A percentile compares a stretch with the other conserved stretches of the same genome.
These are phyloP conservation scores for Gnomoniopsis sp. DNA, from an alignment of 2,329 filamentous ascomycete genomes.

Conservation along the genomic window DNA sequence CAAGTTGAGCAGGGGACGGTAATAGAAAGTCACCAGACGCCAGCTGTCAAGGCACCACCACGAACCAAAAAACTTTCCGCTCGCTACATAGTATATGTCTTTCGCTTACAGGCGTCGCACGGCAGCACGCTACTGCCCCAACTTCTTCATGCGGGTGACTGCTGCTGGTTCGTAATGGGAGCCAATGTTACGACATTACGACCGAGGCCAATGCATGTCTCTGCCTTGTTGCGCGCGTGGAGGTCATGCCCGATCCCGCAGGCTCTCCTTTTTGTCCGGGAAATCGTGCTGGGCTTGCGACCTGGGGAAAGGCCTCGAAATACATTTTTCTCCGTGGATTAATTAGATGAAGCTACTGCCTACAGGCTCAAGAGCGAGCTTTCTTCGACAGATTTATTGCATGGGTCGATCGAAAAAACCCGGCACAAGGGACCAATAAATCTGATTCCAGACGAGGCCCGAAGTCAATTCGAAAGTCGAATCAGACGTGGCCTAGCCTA, in stretches of 20 bases:
- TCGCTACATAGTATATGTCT: background rate
- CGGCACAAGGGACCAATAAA: background rate
- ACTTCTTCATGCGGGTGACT: background rate
- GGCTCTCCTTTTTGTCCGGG: background rate
- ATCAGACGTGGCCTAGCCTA: background rate
- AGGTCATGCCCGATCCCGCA: background rate
- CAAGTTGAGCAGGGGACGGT: background rate
- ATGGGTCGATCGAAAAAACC: background rate
- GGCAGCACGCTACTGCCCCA: conserved; percentile 2
- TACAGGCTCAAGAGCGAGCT: too few relatives aligned
- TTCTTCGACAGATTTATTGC: too few relatives aligned
- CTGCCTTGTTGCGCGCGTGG: background rate
- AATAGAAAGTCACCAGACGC: background rate
- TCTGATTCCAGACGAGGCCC: background rate
- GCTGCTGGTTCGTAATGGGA: conserved; percentile 5
- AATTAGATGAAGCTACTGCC: background rate
- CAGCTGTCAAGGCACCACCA: background rate
- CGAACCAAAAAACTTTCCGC: background rate
- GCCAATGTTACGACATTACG: conserved; percentile 5
- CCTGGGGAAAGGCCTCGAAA: too few relatives aligned
- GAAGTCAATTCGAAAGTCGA: background rate
- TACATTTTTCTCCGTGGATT: background rate
- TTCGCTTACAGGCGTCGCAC: conserved; percentile 16
- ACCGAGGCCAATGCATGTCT: background rate
- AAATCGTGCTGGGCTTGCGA: background rate